These are phyloP conservation scores for Paraphoma sp. DNA, from an alignment of 2,329 filamentous ascomycete species.

Conservation along the genomic window DNA sequence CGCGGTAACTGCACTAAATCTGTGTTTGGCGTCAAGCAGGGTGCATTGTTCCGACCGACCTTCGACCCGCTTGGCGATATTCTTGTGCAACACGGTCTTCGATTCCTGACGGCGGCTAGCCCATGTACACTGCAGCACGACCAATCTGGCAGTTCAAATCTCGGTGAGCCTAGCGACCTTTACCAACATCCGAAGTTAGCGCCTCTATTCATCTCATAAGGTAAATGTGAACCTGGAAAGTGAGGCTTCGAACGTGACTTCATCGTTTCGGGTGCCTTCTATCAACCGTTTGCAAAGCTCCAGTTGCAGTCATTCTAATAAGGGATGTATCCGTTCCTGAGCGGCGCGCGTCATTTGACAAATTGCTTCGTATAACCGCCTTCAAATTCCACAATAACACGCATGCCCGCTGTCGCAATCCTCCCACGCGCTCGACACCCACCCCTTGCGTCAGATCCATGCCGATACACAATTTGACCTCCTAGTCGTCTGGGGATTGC, in stretches of 20 bases:
- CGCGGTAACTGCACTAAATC: constrained; percentile 34
- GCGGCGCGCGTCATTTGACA: neutral
- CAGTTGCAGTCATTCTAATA: constrained; percentile 2
- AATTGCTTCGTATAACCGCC: neutral
- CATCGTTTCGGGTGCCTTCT: constrained; percentile 11
- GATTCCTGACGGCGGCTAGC: constrained; percentile 28
- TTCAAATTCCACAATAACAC: neutral
- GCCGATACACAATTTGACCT: constrained; percentile 2
- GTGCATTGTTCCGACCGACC: constrained; percentile 32
- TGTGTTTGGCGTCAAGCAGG: constrained; percentile 28
- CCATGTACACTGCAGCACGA: constrained; percentile 34
- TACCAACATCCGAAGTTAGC: constrained; percentile 21
- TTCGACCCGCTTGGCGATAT: constrained; percentile 44
- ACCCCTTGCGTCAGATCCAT: constrained; percentile 3
- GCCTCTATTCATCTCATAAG: constrained; percentile 22
- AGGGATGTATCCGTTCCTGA: neutral
- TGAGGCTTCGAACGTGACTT: constrained; percentile 34
- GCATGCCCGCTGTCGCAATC: neutral
- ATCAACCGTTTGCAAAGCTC: neutral
- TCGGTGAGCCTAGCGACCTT: constrained; percentile 28
- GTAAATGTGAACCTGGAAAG: constrained; percentile 18
- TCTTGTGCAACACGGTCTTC: constrained; percentile 36
- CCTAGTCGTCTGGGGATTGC: constrained; percentile 29
- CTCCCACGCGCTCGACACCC: neutral
- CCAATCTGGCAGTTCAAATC: constrained; percentile 29